Conservation (phyloP, 83 land plant species). For the Thuja plicata region DNA sequence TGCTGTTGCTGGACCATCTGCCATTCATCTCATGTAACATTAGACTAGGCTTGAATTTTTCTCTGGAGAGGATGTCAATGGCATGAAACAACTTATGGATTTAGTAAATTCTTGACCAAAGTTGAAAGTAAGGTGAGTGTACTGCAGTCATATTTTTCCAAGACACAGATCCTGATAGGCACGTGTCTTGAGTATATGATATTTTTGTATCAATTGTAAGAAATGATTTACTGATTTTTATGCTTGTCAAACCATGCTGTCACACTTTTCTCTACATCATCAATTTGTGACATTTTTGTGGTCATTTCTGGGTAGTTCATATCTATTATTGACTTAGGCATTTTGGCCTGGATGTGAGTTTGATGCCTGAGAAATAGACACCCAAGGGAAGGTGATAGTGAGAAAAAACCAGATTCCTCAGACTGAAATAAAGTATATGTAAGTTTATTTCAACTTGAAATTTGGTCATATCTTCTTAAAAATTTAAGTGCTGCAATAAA, state of each 20-base stretch:
- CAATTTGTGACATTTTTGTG: not conserved
- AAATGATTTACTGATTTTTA: not conserved
- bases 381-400: not conserved
- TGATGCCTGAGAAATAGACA: not conserved
- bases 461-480: too few relatives aligned
- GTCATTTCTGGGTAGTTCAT: not conserved
- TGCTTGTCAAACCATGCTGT: not conserved
- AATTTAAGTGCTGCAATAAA: too few relatives aligned
- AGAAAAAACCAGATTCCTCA: not conserved
- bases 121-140: not conserved
- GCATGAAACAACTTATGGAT: not conserved
- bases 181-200: not conserved
- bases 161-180: not conserved
- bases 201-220: not conserved
- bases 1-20: constrained; percentile 69
- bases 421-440: not conserved
- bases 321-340: too few relatives aligned
- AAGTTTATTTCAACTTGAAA: too few relatives aligned
- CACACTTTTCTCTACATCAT: not conserved
- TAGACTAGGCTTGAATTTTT: not conserved
- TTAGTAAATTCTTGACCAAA: not conserved
- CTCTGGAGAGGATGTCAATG: not conserved
- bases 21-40: constrained; percentile 54
- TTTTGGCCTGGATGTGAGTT: not conserved
- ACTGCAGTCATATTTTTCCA: not conserved